Evolutionary conservation across 108 stramenopile species (phyloP).

Genomic region (Fragilariopsis cylindrus): DNA sequence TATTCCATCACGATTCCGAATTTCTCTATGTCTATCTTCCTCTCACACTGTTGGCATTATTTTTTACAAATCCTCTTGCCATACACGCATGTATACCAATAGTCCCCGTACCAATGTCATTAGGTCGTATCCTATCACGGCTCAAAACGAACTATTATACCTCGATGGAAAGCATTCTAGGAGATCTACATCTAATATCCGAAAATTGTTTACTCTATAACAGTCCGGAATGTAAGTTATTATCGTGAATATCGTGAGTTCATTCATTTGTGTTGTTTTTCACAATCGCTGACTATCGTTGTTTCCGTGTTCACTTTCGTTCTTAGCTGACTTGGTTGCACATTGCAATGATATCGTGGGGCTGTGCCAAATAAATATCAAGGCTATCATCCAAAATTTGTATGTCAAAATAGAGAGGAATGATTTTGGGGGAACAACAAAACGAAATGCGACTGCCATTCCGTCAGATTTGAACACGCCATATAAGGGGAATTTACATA

Average conservation of each 20-base stretch:
- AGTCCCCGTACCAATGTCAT: conserved; percentile 52
- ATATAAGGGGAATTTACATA: conserved; percentile 26
- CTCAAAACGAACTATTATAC: conserved; percentile 44
- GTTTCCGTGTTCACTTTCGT: neutral
- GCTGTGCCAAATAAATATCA: conserved; percentile 11
- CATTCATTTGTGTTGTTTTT: too few species aligned
- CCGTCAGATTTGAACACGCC: conserved; percentile 24
- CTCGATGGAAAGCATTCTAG: conserved; percentile 40
- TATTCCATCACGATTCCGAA: too few species aligned
- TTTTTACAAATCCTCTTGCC: too few species aligned
- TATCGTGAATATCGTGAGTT: neutral
- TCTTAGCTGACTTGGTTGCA: neutral
- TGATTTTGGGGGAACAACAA: neutral
- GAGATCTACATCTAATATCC: conserved; percentile 39
- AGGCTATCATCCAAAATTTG: conserved; percentile 12
- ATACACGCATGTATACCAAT: too few species aligned
- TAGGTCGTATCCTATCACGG: conserved; percentile 40
- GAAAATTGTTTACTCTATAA: conserved; percentile 67
- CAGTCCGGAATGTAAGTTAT: conserved; percentile 32
- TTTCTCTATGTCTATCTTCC: too few species aligned
- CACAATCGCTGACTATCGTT: conserved; percentile 3
- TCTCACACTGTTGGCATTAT: too few species aligned
- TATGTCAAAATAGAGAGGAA: neutral
- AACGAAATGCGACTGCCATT: conserved; percentile 1
- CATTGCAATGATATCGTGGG: conserved; percentile 16